These are phyloP conservation scores for Asterophora parasitica DNA, from an alignment of 768 basidiomycete species.

Conservation along the genomic window DNA sequence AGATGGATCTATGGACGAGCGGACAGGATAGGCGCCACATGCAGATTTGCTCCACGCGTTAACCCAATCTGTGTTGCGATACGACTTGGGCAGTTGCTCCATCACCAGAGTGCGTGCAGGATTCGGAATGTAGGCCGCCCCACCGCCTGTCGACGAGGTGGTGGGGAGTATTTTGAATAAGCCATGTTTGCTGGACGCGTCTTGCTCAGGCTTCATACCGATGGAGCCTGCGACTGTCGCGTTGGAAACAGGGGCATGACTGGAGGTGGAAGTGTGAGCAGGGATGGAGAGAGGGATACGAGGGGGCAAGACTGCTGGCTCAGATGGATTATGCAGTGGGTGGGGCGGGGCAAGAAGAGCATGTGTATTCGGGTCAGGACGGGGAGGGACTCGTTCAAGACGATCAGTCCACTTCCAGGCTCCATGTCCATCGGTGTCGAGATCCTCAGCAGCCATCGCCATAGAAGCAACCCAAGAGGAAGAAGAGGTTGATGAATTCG, in stretches of 20 bases:
- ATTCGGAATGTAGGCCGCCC: constrained; percentile 35
- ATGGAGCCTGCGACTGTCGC: constrained; percentile 23
- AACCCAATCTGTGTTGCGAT: constrained; percentile 38
- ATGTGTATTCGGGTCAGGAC: constrained; percentile 5
- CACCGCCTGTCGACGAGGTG: constrained; percentile 18
- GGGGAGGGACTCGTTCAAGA: constrained; percentile 7
- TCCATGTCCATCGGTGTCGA: constrained; percentile 2
- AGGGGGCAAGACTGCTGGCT: constrained; percentile 12
- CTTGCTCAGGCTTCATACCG: constrained; percentile 43
- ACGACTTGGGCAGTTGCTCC: constrained; percentile 48
- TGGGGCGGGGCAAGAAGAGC: constrained; percentile 8
- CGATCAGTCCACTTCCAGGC: constrained; percentile 1
- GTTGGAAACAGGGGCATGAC: neutral
- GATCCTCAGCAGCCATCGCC: constrained; percentile 29
- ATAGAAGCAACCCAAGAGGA: constrained; percentile 39
- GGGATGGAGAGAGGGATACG: constrained; percentile 15
- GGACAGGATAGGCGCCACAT: constrained; percentile 32
- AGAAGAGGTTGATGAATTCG: constrained; percentile 11
- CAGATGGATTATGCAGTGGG: constrained; percentile 3
- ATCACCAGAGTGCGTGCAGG: constrained; percentile 50
- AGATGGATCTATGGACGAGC: constrained; percentile 36
- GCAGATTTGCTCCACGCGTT: constrained; percentile 39
- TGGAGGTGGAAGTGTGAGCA: constrained; percentile 5
- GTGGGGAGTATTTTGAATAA: constrained; percentile 30
- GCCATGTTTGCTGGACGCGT: constrained; percentile 43